These are phyloP conservation scores for Trypanosoma caninum DNA, from an alignment of 208 protist genomes.

Conservation along the genomic window DNA sequence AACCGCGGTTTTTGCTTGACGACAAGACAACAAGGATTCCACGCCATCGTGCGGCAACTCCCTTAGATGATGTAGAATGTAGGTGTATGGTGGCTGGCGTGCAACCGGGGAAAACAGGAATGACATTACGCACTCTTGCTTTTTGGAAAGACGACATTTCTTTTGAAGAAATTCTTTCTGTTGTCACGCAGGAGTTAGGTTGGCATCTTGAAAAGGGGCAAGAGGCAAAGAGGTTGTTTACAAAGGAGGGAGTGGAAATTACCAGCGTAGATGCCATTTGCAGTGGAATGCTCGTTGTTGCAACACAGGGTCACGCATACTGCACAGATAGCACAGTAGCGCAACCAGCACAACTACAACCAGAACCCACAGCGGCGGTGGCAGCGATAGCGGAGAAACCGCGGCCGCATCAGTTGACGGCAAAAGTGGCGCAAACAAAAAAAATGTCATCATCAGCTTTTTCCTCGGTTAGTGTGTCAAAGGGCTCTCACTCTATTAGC, in stretches of 20 bases:
- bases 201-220: slow-evolving; percentile 36
- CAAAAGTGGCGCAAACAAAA: too few species aligned
- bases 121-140: slow-evolving; percentile 23
- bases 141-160: slow-evolving; percentile 27
- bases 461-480: too few species aligned
- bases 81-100: slow-evolving; percentile 2
- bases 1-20: slow-evolving; percentile 38
- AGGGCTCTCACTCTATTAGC: too few species aligned
- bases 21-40: slow-evolving; percentile 46
- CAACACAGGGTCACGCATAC: slow-evolving; percentile 45
- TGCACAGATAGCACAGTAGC: background rate
- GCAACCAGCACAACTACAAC: too few species aligned
- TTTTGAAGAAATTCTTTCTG: slow-evolving; percentile 42
- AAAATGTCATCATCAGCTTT: too few species aligned
- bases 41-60: background rate
- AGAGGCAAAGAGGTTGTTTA: slow-evolving; percentile 60
- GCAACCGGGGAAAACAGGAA: slow-evolving; percentile 11
- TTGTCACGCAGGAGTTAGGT: slow-evolving; percentile 40
- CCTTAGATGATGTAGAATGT: background rate
- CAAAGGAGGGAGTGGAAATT: slow-evolving; percentile 53
- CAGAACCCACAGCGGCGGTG: too few species aligned
- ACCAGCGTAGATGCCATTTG: slow-evolving; percentile 31
- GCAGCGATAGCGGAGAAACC: too few species aligned
- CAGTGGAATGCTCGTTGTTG: slow-evolving; percentile 55
- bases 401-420: too few species aligned